A percentile compares a stretch with the other conserved stretches of the same genome.
Conservation (phyloP, 495 filamentous ascomycete genomes). For the Penicillium riverlandense region DNA sequence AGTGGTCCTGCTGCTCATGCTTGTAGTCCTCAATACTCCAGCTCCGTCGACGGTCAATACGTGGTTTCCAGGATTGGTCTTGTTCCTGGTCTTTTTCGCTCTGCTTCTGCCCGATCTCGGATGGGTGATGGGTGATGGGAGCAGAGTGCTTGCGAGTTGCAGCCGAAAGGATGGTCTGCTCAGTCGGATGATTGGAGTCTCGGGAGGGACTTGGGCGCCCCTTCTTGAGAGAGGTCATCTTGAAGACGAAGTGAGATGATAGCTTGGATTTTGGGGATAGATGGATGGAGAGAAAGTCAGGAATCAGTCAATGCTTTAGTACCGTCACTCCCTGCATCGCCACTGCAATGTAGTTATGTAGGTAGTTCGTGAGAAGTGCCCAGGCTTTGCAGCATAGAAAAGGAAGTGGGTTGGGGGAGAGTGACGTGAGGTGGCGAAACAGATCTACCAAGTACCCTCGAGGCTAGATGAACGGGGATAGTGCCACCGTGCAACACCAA, state of each 20-base stretch:
- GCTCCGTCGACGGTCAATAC: conserved; percentile 20
- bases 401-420: too few relatives aligned
- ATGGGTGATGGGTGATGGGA: not conserved
- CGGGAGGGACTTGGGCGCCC: conserved; percentile 2
- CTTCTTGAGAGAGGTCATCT: too few relatives aligned
- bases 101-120: not conserved
- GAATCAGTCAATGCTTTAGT: too few relatives aligned
- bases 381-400: too few relatives aligned
- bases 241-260: not conserved
- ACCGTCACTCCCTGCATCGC: too few relatives aligned
- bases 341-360: too few relatives aligned
- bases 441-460: too few relatives aligned
- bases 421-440: too few relatives aligned
- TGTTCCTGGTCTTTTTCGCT: not conserved
- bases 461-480: too few relatives aligned
- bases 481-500: not conserved
- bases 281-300: too few relatives aligned
- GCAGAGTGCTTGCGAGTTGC: not conserved
- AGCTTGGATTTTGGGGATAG: not conserved
- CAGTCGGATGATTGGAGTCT: conserved; percentile 1
- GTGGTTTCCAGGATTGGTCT: conserved; percentile 16
- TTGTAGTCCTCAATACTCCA: conserved; percentile 32
- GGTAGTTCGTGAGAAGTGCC: too few relatives aligned
- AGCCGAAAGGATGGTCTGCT: not conserved
- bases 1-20: conserved; percentile 23